A percentile compares a stretch with the other conserved stretches of the same genome.
Conservation (phyloP, 1,284 basidiomycete genomes). For the Cutaneotrichosporon cyanovorans region DNA sequence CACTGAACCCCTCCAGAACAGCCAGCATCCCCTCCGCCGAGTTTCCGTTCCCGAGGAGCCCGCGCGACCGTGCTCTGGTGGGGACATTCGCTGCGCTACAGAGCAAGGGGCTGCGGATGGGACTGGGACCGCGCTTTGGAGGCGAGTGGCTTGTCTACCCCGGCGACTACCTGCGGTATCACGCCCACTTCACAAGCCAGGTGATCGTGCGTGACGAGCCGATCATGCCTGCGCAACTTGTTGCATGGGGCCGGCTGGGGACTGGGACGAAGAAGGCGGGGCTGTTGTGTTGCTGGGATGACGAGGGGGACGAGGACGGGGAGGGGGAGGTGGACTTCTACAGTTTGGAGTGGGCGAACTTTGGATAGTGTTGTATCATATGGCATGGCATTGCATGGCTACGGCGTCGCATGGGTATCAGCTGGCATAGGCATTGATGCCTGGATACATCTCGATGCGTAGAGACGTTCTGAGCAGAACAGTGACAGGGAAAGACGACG, state of each 20-base stretch:
- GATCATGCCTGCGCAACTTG: constrained; percentile 79
- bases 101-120: constrained; percentile 48
- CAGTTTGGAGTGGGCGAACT: constrained; percentile 86
- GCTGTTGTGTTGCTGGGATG: constrained; percentile 79
- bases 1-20: constrained; percentile 12
- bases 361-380: constrained; percentile 52
- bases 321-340: constrained; percentile 61
- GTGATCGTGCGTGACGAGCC: constrained; percentile 58
- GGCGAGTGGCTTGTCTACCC: constrained; percentile 95
- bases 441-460: no score
- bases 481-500: no score
- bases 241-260: constrained; percentile 88
- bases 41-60: constrained; percentile 28
- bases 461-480: no score
- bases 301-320: constrained; percentile 31
- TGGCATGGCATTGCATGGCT: no score
- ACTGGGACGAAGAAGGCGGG: constrained; percentile 98
- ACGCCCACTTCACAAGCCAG: constrained; percentile 89
- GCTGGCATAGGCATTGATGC: no score
- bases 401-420: no score
- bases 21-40: constrained; percentile 16
- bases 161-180: constrained; percentile 90
- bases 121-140: constrained; percentile 65
- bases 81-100: constrained; percentile 29
- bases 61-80: constrained; percentile 29